Conservation (phyloP, 1,284 basidiomycete species). For the Pisolithus thermaeus region DNA sequence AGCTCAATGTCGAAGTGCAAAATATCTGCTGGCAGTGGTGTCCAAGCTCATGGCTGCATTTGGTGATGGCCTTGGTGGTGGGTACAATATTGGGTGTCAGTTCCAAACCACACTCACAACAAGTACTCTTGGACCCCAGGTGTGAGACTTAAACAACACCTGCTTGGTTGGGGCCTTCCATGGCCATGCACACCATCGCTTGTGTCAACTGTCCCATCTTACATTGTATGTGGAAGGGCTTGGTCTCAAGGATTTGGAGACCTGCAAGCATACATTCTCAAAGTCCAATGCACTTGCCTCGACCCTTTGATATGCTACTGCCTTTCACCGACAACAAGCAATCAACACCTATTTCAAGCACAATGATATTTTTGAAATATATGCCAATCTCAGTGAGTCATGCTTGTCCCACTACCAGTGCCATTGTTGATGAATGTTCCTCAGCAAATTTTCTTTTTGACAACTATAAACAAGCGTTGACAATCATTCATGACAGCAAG, state of each 20-base stretch:
- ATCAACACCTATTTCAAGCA: no score
- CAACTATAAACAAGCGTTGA: not conserved
- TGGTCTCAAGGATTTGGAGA: conserved; percentile 27
- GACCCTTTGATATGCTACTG: not conserved
- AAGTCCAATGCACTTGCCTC: conserved; percentile 17
- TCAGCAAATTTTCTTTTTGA: conserved; percentile 1
- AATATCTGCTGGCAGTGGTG: conserved; percentile 30
- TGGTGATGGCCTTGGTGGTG: conserved; percentile 18
- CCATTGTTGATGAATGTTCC: no score
- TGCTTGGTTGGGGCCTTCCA: conserved; percentile 18
- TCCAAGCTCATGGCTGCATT: conserved; percentile 20
- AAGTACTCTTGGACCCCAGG: not conserved
- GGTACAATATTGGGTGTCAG: conserved; percentile 9
- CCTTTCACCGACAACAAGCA: conserved; percentile 18
- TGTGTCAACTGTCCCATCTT: conserved; percentile 23
- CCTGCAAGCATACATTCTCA: conserved; percentile 23
- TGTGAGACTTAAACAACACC: not conserved
- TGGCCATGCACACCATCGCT: conserved; percentile 20
- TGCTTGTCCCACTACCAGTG: no score
- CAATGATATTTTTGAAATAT: no score
- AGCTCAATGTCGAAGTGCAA: conserved; percentile 18
- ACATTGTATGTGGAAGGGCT: conserved; percentile 15
- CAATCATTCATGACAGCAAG: no score
- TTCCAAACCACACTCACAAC: conserved; percentile 1
- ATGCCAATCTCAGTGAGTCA: no score